phyloP scores from a whole-genome alignment of 352 stramenopile species.

The Pythium oligandrum region DNA sequence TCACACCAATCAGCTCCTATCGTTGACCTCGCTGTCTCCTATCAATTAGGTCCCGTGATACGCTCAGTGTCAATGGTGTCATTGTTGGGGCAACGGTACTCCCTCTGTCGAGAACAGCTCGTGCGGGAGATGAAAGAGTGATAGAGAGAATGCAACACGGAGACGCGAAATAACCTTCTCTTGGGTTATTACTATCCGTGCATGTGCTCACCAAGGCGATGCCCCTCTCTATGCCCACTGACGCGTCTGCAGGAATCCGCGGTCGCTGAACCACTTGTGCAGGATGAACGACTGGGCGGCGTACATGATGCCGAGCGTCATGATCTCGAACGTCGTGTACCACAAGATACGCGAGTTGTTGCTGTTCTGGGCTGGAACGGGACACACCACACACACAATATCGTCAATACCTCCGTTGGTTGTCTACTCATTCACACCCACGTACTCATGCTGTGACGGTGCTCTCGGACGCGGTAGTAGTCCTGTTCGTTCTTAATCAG shows the following conservation, averaged over 20 bases:
- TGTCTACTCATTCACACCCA: constrained; percentile 1
- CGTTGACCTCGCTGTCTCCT: too few species aligned
- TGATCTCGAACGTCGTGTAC: constrained; percentile 73
- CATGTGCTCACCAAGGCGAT: too few species aligned
- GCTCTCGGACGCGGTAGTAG: constrained; percentile 67
- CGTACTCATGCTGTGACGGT: constrained; percentile 72
- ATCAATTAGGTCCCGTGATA: too few species aligned
- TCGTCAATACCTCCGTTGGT: not conserved
- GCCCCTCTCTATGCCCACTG: constrained; percentile 47
- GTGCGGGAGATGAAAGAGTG: too few species aligned
- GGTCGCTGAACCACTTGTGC: constrained; percentile 84
- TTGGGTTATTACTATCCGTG: too few species aligned
- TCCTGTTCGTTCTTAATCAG: constrained; percentile 76
- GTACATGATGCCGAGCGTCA: constrained; percentile 65
- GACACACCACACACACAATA: constrained; percentile 1
- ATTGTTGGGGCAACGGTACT: too few species aligned
- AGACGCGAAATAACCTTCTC: too few species aligned
- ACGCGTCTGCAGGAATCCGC: constrained; percentile 59
- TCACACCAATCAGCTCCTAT: too few species aligned
- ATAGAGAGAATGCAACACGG: too few species aligned
- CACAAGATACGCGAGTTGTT: constrained; percentile 76
- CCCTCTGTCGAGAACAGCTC: too few species aligned
- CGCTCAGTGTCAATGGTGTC: too few species aligned
- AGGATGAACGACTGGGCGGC: constrained; percentile 67
- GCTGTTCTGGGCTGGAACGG: constrained; percentile 51